Conservation (phyloP, 768 basidiomycete genomes). For the Trametes coccinea region DNA sequence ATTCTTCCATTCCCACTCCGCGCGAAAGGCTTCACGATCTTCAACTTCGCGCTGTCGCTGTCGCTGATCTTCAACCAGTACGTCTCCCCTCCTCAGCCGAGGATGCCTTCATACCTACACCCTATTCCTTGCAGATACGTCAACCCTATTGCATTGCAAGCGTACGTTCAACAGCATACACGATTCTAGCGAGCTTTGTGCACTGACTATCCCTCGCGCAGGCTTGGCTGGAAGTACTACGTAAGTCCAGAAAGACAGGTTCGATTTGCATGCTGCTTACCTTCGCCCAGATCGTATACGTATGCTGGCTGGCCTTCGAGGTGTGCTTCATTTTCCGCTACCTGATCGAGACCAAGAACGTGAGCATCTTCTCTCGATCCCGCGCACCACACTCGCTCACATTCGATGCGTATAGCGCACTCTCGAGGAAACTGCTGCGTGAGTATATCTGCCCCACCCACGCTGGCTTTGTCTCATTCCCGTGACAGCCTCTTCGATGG, state of each 20-base stretch:
- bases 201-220: not conserved
- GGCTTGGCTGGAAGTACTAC: slow-evolving; percentile 49
- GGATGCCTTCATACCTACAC: not conserved
- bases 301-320: slow-evolving; percentile 44
- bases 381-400: too few relatives aligned
- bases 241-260: slow-evolving; percentile 18
- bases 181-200: not conserved
- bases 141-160: slow-evolving; percentile 43
- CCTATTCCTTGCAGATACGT: slow-evolving; percentile 26
- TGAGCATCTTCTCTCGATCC: slow-evolving; percentile 5
- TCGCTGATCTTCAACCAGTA: slow-evolving; percentile 50
- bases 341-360: slow-evolving; percentile 42
- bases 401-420: slow-evolving; percentile 26
- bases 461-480: not conserved
- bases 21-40: slow-evolving; percentile 49
- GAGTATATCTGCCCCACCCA: slow-evolving; percentile 6
- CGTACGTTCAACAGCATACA: slow-evolving; percentile 4
- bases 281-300: slow-evolving; percentile 36
- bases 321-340: slow-evolving; percentile 39
- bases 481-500: slow-evolving; percentile 34
- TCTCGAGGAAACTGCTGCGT: slow-evolving; percentile 38
- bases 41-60: slow-evolving; percentile 46
- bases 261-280: not conserved
- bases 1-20: slow-evolving; percentile 51
- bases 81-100: not conserved